Evolutionary conservation across 2,329 filamentous ascomycete species (phyloP).

Genomic region (Hypoxylon sp.): DNA sequence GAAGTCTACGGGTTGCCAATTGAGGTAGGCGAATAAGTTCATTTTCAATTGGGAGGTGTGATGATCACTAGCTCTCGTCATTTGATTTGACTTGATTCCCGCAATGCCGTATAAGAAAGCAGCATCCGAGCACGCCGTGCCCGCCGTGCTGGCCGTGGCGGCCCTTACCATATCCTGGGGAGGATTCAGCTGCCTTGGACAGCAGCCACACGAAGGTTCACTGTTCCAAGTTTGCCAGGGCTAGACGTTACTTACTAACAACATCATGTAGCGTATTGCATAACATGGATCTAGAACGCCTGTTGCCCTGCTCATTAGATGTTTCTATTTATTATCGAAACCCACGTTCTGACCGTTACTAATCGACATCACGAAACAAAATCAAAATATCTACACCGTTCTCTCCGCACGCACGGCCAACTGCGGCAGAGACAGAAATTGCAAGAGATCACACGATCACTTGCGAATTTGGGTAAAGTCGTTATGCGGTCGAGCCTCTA

Average conservation of each 20-base stretch:
- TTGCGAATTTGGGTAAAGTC: slow-evolving; percentile 47
- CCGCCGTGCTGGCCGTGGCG: neutral
- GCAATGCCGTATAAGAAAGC: slow-evolving; percentile 24
- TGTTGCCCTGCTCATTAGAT: neutral
- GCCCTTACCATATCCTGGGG: slow-evolving; percentile 13
- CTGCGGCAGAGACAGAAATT: slow-evolving; percentile 37
- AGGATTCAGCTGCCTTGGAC: neutral
- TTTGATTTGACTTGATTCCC: slow-evolving; percentile 1
- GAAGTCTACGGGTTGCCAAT: slow-evolving; percentile 12
- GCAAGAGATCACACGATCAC: slow-evolving; percentile 51
- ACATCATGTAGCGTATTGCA: neutral
- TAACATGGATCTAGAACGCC: neutral
- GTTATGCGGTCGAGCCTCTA: slow-evolving; percentile 35
- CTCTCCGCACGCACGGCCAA: slow-evolving; percentile 23
- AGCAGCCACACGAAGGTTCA: neutral
- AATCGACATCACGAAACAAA: slow-evolving; percentile 10
- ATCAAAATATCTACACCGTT: neutral
- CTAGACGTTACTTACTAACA: neutral
- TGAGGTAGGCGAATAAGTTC: neutral
- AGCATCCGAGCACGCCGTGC: slow-evolving; percentile 14
- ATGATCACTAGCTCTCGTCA: slow-evolving; percentile 22
- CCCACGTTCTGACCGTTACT: slow-evolving; percentile 8
- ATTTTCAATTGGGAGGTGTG: slow-evolving; percentile 7
- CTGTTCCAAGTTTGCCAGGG: neutral
- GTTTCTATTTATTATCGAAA: slow-evolving; percentile 27